phyloP scores from a whole-genome alignment of 768 basidiomycete species.

The Boletus subparvulus region DNA sequence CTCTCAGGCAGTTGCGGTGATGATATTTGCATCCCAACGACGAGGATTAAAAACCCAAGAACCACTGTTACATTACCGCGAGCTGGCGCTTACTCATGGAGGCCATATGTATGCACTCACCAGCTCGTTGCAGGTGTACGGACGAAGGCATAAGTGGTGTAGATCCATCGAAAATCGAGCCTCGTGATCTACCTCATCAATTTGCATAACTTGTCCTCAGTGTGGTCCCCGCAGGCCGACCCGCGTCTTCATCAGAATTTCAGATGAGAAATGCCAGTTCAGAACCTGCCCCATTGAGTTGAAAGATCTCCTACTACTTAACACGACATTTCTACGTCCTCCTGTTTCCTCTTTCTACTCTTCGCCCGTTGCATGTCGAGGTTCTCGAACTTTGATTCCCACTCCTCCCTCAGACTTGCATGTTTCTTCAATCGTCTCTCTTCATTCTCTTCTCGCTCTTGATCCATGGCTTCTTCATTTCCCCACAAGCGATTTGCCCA shows the following conservation, averaged over 20 bases:
- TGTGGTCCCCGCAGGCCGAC: background rate
- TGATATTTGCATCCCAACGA: background rate
- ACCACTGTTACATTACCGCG: background rate
- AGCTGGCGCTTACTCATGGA: background rate
- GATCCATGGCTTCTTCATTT: slow-evolving; percentile 39
- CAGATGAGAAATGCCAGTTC: background rate
- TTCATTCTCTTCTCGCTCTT: slow-evolving; percentile 14
- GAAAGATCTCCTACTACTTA: slow-evolving; percentile 3
- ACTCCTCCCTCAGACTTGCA: slow-evolving; percentile 35
- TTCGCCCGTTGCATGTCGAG: slow-evolving; percentile 21
- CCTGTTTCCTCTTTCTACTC: slow-evolving; percentile 22
- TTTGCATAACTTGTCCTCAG: background rate
- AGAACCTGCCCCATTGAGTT: background rate
- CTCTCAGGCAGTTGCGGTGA: slow-evolving; percentile 40
- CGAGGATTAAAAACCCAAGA: background rate
- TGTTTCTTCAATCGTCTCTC: slow-evolving; percentile 41
- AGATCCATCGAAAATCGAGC: background rate
- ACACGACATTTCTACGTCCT: slow-evolving; percentile 27
- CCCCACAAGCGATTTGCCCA: slow-evolving; percentile 42
- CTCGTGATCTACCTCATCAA: no score
- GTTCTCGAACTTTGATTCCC: slow-evolving; percentile 42
- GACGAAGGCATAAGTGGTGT: background rate
- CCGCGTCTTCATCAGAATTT: background rate
- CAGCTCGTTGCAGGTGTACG: background rate
- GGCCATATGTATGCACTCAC: background rate